Percentiles rank a stretch among this genome's conserved stretches.
Conservation (phyloP, 1,284 basidiomycete species). For the Cutaneotrichosporon sp. region DNA sequence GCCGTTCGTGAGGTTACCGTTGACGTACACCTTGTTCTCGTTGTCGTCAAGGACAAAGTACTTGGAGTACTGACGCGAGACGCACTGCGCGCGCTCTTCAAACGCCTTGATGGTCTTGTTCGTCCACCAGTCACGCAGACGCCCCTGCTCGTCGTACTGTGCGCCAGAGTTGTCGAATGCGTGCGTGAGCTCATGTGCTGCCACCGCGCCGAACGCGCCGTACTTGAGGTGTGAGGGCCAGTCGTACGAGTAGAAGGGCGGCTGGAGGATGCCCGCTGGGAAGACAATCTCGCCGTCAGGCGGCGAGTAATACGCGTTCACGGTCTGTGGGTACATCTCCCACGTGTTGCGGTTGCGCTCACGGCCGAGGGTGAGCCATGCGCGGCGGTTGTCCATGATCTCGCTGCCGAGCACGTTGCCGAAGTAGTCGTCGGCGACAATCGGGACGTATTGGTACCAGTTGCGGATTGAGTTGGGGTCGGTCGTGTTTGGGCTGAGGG, state of each 20-base stretch:
- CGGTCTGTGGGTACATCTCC: constrained; percentile 59
- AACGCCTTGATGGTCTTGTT: constrained; percentile 78
- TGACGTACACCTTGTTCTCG: constrained; percentile 78
- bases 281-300: constrained; percentile 74
- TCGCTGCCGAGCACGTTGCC: constrained; percentile 60
- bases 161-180: constrained; percentile 87
- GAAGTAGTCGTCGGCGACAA: constrained; percentile 73
- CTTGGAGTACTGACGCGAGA: constrained; percentile 80
- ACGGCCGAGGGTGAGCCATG: constrained; percentile 74
- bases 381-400: constrained; percentile 54
- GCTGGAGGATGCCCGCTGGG: constrained; percentile 90
- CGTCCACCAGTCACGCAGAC: constrained; percentile 71
- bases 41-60: constrained; percentile 82
- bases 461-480: constrained; percentile 66
- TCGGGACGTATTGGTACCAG: constrained; percentile 72
- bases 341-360: constrained; percentile 72
- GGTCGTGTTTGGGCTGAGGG: constrained; percentile 76
- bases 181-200: constrained; percentile 85
- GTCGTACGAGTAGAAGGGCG: constrained; percentile 82
- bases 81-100: constrained; percentile 77
- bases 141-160: constrained; percentile 58
- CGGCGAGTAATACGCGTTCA: constrained; percentile 52
- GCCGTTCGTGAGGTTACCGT: constrained; percentile 76
- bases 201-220: constrained; percentile 85
- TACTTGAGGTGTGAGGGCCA: constrained; percentile 87